Percentiles rank a stretch among this genome's conserved stretches.
phyloP scores from a whole-genome alignment of 352 stramenopile genomes.

The Thraustochytrium striatum region DNA sequence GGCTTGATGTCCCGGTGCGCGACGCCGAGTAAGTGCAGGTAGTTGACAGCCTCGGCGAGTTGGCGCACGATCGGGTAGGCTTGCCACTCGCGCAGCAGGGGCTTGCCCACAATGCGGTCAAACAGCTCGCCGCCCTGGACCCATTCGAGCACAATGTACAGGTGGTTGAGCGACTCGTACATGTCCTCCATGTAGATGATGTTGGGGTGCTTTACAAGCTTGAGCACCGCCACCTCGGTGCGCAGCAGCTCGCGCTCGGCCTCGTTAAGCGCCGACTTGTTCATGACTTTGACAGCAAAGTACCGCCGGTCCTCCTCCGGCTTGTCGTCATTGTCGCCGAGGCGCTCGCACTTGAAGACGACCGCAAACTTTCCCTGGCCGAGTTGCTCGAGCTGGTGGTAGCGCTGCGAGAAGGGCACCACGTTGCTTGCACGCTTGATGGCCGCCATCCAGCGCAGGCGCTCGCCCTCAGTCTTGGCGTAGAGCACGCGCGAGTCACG shows the following conservation, averaged over 20 bases:
- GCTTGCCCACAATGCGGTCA: conserved; percentile 84
- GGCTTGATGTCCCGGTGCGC: conserved; percentile 81
- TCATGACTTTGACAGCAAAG: conserved; percentile 85
- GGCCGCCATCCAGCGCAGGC: conserved; percentile 68
- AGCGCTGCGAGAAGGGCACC: conserved; percentile 78
- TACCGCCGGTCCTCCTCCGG: conserved; percentile 59
- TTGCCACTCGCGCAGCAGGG: conserved; percentile 77
- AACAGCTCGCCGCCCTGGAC: conserved; percentile 92
- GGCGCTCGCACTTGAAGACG: conserved; percentile 72
- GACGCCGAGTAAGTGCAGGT: conserved; percentile 82
- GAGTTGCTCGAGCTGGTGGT: conserved; percentile 76
- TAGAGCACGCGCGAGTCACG: conserved; percentile 66
- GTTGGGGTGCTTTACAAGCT: conserved; percentile 70
- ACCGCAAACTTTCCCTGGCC: conserved; percentile 78
- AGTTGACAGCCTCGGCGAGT: conserved; percentile 78
- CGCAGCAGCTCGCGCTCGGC: conserved; percentile 79
- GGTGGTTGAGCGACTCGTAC: conserved; percentile 81
- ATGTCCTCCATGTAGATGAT: conserved; percentile 67
- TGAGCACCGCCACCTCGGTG: conserved; percentile 87
- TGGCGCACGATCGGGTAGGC: conserved; percentile 76
- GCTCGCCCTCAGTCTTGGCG: conserved; percentile 66
- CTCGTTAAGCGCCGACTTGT: conserved; percentile 77
- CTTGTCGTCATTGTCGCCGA: conserved; percentile 57
- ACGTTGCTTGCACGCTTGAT: conserved; percentile 76
- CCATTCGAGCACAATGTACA: conserved; percentile 98